Evolutionary conservation across 2,329 filamentous ascomycete species (phyloP).

Genomic region (Xylariaceae sp.): DNA sequence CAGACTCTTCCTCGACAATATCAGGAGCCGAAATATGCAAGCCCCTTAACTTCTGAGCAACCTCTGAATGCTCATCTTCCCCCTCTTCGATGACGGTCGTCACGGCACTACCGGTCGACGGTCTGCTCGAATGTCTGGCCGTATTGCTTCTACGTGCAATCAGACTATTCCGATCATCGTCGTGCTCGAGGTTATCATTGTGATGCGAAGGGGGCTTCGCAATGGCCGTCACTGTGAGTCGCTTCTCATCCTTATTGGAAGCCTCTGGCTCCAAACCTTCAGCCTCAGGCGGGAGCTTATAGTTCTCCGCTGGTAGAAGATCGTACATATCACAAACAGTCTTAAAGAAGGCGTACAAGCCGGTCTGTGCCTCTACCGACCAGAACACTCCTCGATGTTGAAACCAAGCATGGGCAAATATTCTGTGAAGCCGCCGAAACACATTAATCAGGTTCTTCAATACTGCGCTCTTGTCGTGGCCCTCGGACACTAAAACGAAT

Average conservation of each 20-base stretch:
- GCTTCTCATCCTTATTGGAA: slow-evolving; percentile 51
- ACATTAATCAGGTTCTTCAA: slow-evolving; percentile 91
- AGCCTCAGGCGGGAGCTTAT: slow-evolving; percentile 91
- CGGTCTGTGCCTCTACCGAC: slow-evolving; percentile 89
- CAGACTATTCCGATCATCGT: slow-evolving; percentile 56
- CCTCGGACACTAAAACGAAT: slow-evolving; percentile 64
- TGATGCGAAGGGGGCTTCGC: slow-evolving; percentile 37
- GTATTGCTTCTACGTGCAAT: slow-evolving; percentile 72
- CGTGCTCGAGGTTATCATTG: slow-evolving; percentile 46
- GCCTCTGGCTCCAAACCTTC: slow-evolving; percentile 73
- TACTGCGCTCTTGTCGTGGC: slow-evolving; percentile 67
- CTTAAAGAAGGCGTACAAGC: slow-evolving; percentile 96
- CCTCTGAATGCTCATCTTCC: slow-evolving; percentile 69
- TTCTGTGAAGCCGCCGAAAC: slow-evolving; percentile 90
- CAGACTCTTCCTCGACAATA: slow-evolving; percentile 62
- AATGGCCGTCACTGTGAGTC: slow-evolving; percentile 46
- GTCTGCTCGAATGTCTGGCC: slow-evolving; percentile 81
- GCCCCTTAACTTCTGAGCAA: slow-evolving; percentile 53
- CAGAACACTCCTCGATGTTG: slow-evolving; percentile 95
- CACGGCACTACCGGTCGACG: slow-evolving; percentile 79
- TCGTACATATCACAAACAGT: slow-evolving; percentile 93
- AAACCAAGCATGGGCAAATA: slow-evolving; percentile 99
- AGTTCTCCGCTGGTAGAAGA: slow-evolving; percentile 90
- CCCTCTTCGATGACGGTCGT: slow-evolving; percentile 83
- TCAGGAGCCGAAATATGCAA: slow-evolving; percentile 60